Percentiles rank a stretch among this genome's conserved stretches.
phyloP scores from a whole-genome alignment of 139 green algal genomes.

The Haematococcus sp. region DNA sequence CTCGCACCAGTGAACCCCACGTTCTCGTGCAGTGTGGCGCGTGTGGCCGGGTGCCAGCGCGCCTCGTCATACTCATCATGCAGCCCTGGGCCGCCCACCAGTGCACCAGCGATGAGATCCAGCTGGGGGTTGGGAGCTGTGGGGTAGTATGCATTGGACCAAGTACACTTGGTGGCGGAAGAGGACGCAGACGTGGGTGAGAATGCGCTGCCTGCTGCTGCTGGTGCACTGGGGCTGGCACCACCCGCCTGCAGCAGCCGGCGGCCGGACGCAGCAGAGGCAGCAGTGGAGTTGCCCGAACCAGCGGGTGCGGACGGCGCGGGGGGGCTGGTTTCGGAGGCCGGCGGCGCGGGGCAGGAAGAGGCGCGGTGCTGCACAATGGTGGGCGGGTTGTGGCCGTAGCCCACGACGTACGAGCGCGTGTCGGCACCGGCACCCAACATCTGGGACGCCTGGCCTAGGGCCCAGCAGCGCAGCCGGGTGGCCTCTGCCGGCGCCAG shows the following conservation, averaged over 20 bases:
- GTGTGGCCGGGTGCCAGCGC: background rate
- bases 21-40: background rate
- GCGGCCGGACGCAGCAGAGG: too few relatives aligned
- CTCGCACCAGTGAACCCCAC: background rate
- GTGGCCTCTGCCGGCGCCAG: too few relatives aligned
- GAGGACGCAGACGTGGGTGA: too few relatives aligned
- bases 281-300: background rate
- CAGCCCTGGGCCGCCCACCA: background rate
- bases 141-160: conserved; percentile 18
- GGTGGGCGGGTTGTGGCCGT: conserved; percentile 3
- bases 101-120: conserved; percentile 11
- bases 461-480: conserved; percentile 4
- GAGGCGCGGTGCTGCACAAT: conserved; percentile 24
- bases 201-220: too few relatives aligned
- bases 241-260: too few relatives aligned
- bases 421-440: conserved; percentile 6
- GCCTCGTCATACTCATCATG: background rate
- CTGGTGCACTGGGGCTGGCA: too few relatives aligned
- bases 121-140: conserved; percentile 12
- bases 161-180: conserved; percentile 3
- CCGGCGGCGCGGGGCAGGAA: conserved; percentile 11
- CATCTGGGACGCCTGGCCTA: conserved; percentile 16
- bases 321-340: too few relatives aligned
- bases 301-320: background rate
- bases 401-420: conserved; percentile 15